Evolutionary conservation across 2,329 filamentous ascomycete genomes (phyloP), one percentile per base, ranked within the genome.

Genomic region (Aspergillus sojae): DNA sequence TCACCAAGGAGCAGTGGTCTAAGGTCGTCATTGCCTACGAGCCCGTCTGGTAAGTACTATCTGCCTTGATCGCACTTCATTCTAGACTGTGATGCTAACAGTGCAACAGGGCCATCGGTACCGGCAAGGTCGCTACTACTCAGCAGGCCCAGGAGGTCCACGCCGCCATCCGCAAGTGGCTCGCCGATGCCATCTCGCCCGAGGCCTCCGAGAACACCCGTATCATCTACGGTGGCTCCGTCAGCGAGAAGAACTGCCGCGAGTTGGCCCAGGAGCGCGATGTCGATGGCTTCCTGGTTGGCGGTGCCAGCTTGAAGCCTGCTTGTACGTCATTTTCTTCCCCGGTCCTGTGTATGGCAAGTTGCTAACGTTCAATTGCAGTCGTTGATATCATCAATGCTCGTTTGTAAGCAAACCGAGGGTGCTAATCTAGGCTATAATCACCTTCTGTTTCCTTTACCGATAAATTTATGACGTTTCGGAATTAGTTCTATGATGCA

Each of bases 1-100:
- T 84, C 66, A 77, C 72, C 70, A 85, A 91, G 84, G 83, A 88
- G 74, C 92, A 97, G 84, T 99, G 95, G 95, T 87, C 85, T 76
- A 95, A 95, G 85, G 88, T 99, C 69, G 95, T 99, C 78, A 87
- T 99, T 75, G 95, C 95, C 76, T 99, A 99, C 83, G 95, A 99
- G 88, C 95, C 95, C 76, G 96, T 99, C 85, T 99, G 95, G 94
- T 93, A 88, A 78, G 91, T 58, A 26, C 28, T 23, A 52, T 54
- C 23, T 43, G 4, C 11, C 16, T 52, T 61, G 56, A 19, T 60
- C 16, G 32, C 34, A 12, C 23, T 28, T 36, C 28, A n/a, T 32
- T 21, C 30, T 57, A 46, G 58, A n/a, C 30, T n/a, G 45, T 59
- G 4, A 30, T 50, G 10, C 36, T 68, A 58, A 65, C 59, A 10